These are phyloP conservation scores for Aspergillus melleus DNA, from an alignment of 2,329 filamentous ascomycete species.

Conservation along the genomic window DNA sequence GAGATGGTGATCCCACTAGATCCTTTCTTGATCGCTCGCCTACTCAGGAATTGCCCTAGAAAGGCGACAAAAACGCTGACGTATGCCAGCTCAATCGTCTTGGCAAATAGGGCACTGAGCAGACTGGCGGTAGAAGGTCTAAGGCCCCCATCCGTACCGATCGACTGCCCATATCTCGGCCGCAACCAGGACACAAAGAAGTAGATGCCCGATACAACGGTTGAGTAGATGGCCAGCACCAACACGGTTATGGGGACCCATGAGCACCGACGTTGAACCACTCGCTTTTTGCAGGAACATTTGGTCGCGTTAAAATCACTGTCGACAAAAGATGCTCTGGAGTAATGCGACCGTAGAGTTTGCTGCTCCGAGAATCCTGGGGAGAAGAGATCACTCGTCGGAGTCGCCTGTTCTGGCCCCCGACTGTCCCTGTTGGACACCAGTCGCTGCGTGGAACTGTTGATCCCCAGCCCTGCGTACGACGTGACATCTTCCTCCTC, in stretches of 20 bases:
- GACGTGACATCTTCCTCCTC: not conserved
- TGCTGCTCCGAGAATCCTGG: not conserved
- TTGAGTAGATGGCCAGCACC: conserved; percentile 40
- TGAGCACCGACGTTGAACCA: conserved; percentile 32
- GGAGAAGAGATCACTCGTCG: not conserved
- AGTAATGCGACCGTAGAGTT: not conserved
- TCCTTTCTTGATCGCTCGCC: conserved; percentile 62
- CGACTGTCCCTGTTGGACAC: not conserved
- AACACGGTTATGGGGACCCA: conserved; percentile 38
- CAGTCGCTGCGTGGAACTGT: not conserved
- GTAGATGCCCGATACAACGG: conserved; percentile 52
- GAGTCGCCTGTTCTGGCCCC: not conserved
- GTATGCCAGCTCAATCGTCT: conserved; percentile 75
- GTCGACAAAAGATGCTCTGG: not conserved
- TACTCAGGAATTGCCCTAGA: conserved; percentile 71
- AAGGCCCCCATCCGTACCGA: conserved; percentile 52
- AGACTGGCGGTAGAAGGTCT: conserved; percentile 65
- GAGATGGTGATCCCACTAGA: conserved; percentile 69
- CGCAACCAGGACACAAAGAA: conserved; percentile 60
- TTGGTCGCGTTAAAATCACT: not conserved
- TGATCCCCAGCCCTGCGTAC: not conserved
- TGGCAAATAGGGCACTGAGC: conserved; percentile 69
- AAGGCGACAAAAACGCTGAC: conserved; percentile 75
- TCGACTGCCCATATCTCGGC: conserved; percentile 61
- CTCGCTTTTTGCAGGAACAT: not conserved